Evolutionary conservation across 129 eudicot genomes (phyloP).

Genomic region (Cynara cardunculus): DNA sequence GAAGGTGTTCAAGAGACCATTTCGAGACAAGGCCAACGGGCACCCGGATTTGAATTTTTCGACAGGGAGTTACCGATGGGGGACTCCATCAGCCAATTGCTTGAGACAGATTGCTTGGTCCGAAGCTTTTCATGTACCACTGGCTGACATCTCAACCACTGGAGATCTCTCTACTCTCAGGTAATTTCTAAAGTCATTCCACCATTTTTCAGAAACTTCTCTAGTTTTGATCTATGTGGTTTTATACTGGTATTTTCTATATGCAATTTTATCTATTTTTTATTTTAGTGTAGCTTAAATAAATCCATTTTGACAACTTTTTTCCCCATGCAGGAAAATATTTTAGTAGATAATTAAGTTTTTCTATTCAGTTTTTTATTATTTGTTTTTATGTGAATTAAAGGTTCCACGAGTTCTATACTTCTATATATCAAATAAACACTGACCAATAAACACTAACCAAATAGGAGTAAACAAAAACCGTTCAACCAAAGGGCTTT

Average conservation of each 20-base stretch:
- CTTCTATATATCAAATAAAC: neutral
- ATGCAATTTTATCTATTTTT: neutral
- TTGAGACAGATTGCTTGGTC: slow-evolving; percentile 60
- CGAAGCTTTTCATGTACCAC: slow-evolving; percentile 65
- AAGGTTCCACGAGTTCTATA: neutral
- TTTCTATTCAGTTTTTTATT: no score
- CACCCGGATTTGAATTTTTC: slow-evolving; percentile 23
- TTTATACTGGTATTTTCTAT: neutral
- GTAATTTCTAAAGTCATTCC: slow-evolving; percentile 12
- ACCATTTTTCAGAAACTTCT: no score
- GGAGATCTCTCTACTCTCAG: slow-evolving; percentile 27
- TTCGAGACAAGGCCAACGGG: slow-evolving; percentile 33
- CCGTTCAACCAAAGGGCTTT: no score
- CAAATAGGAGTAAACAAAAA: no score
- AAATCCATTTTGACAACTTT: neutral
- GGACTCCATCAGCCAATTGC: slow-evolving; percentile 52
- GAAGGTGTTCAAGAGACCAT: slow-evolving; percentile 47
- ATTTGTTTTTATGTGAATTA: neutral
- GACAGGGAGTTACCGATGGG: slow-evolving; percentile 58
- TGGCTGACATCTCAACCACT: slow-evolving; percentile 22
- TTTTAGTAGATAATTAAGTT: neutral
- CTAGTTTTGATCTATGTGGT: no score
- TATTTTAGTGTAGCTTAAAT: neutral
- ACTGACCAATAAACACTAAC: no score
- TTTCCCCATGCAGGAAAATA: neutral